Evolutionary conservation across 1,139 yeast species (phyloP), one percentile per base, ranked within the genome.

Genomic region (Suhomyces bolitotheri): DNA sequence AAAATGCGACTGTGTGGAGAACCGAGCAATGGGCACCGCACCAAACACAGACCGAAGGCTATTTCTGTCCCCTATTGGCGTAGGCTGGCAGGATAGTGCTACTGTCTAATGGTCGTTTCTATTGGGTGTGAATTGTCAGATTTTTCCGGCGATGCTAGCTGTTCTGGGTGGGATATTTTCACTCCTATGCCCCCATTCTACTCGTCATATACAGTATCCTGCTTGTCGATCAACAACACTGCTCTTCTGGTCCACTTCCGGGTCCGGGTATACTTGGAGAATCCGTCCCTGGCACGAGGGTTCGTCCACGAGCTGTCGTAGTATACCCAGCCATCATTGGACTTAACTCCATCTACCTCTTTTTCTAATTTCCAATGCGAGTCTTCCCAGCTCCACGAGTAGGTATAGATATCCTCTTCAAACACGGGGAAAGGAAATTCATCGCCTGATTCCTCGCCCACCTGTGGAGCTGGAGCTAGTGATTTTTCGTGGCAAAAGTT

Each of bases 301-400:
- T 58, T 52, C n/a, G 55, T 60, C 85, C 84, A 79, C 28, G 63
- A 64, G 40, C 64, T 68, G 46, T 76, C 80, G 46, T 56, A 75
- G 46, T 70, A 79, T 0, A 62, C 58, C 84, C 84, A 79, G 0
- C 81, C 82, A 1, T 66, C 69, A 6, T 49, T 47, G 22, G 59
- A 47, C 33, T 61, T 64, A 6, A 55, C 53, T 27, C 62, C 62
- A 38, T 68, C 65, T 44, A 56, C 71, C 5, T 45, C 46, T 9
- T 41, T 37, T 38, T 76, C 80, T 4, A 75, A 43, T 4, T 48
- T 49, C 84, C 85, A 79, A 3, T 53, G 44, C 4, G 59, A 64
- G 36, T 78, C 83, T 11, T 71, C 37, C 84, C 85, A 79, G 35
- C 64, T 66, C 82, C 82, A 78, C 36, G 60, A 62, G 38, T 72